phyloP scores from a whole-genome alignment of 2,329 filamentous ascomycete species.

The Coniosporium uncinatum region DNA sequence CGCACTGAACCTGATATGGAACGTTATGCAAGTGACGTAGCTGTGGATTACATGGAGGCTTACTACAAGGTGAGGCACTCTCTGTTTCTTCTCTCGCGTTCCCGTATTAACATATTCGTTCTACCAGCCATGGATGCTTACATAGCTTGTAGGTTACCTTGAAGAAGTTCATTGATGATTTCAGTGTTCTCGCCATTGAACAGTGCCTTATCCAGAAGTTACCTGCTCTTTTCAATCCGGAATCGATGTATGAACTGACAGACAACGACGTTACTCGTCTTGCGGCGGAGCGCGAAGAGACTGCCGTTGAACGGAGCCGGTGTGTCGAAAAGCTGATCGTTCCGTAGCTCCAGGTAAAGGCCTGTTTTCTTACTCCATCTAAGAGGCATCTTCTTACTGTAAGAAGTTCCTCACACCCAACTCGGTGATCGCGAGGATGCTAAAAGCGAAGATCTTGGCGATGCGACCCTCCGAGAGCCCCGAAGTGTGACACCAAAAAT shows the following conservation, averaged over 20 bases:
- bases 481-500: too few relatives aligned
- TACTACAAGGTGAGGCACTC: constrained; percentile 16
- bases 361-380: too few relatives aligned
- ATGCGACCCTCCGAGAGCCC: too few relatives aligned
- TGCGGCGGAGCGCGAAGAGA: too few relatives aligned
- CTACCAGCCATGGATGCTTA: not conserved
- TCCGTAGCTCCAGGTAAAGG: too few relatives aligned
- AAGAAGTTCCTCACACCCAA: too few relatives aligned
- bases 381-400: too few relatives aligned
- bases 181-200: constrained; percentile 30
- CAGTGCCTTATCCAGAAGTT: constrained; percentile 20
- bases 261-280: too few relatives aligned
- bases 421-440: too few relatives aligned
- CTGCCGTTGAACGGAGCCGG: constrained; percentile 7
- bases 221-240: constrained; percentile 18
- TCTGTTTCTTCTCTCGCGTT: too few relatives aligned
- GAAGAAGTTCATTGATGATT: constrained; percentile 32
- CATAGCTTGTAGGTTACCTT: constrained; percentile 27
- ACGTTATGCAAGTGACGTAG: constrained; percentile 17
- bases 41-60: constrained; percentile 21
- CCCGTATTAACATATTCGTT: too few relatives aligned
- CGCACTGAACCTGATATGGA: constrained; percentile 12
- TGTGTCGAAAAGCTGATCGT: constrained; percentile 14
- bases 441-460: too few relatives aligned
- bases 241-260: constrained; percentile 12